Evolutionary conservation across 2,329 filamentous ascomycete genomes (phyloP), one percentile per base, ranked within the genome.

Genomic region (Chalaropsis thielavioides): DNA sequence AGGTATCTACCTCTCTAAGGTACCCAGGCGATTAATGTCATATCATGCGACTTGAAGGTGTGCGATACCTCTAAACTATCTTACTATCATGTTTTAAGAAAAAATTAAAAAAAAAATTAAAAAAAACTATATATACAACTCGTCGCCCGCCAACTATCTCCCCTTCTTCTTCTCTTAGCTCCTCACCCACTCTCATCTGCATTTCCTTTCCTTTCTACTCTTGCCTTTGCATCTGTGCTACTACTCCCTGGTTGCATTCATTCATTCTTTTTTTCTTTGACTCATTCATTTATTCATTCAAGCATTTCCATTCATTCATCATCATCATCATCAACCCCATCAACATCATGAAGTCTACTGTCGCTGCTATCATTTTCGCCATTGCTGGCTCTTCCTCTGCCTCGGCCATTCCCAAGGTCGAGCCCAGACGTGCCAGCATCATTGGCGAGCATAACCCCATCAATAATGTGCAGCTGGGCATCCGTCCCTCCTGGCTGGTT

Each of bases 401-500:
- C 24, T 40, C 64, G 6, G 62, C 64, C 35, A 41, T 63, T 13
- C 60, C 62, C 17, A 27, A 13, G n/a, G 40, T 31, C 13, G 2
- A 40, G 17, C 41, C 11, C 24, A 27, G 19, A 7, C 11, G 10
- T 11, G 27, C 46, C 19, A 31, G 6, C n/a, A 35, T 8, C 44
- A 17, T 10, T 19, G 61, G 5, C 43, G 19, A 27, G n/a, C n/a
- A 43, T 17, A 43, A 73, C 68, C 73, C 75, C 44, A 73, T 80
- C 69, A 76, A 73, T 67, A 76, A 76, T 68, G 78, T 87, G 67
- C 80, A 85, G 62, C 75, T 87, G 3, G 85, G 84, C 6, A 82
- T 83, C 1, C 79, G 85, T 10, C 85, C 85, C 0, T 84, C 83
- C 73, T 88, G 80, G 72, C 78, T 88, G 6, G 75, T 87, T 68